These are phyloP conservation scores for Neopestalotiopsis rosae DNA, from an alignment of 2,329 filamentous ascomycete species.

Conservation along the genomic window DNA sequence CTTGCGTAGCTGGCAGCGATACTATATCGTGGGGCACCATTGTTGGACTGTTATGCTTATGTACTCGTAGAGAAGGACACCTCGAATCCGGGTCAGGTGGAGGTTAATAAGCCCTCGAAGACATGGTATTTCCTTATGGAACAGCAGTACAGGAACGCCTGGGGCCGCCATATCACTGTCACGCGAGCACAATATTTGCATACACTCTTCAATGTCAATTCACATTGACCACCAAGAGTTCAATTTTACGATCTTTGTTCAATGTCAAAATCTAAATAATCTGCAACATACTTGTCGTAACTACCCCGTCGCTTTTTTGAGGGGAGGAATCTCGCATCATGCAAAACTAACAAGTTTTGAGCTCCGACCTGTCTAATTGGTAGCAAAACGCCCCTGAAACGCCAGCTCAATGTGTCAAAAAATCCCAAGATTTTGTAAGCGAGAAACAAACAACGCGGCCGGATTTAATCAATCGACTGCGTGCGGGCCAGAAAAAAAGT, in stretches of 20 bases:
- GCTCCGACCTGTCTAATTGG: conserved; percentile 5
- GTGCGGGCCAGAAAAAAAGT: background rate
- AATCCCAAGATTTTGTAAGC: background rate
- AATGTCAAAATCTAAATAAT: background rate
- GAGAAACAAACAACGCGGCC: background rate
- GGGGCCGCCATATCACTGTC: background rate
- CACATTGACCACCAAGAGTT: background rate
- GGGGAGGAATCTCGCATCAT: background rate
- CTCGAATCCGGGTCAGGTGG: background rate
- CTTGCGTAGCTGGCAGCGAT: background rate
- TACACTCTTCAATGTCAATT: no score
- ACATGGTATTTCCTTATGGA: background rate
- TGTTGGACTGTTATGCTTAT: background rate
- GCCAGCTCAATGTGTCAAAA: background rate
- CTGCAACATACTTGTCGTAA: conserved; percentile 2
- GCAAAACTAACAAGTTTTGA: background rate
- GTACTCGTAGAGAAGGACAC: no score
- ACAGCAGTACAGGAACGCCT: background rate
- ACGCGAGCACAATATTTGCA: background rate
- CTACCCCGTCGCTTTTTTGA: background rate
- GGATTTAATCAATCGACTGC: background rate
- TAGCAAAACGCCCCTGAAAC: conserved; percentile 10
- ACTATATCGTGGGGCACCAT: background rate
- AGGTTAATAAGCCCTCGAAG: background rate
- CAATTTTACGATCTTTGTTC: background rate